Conservation (phyloP, 139 green algal genomes). For the Volvox africanus region DNA sequence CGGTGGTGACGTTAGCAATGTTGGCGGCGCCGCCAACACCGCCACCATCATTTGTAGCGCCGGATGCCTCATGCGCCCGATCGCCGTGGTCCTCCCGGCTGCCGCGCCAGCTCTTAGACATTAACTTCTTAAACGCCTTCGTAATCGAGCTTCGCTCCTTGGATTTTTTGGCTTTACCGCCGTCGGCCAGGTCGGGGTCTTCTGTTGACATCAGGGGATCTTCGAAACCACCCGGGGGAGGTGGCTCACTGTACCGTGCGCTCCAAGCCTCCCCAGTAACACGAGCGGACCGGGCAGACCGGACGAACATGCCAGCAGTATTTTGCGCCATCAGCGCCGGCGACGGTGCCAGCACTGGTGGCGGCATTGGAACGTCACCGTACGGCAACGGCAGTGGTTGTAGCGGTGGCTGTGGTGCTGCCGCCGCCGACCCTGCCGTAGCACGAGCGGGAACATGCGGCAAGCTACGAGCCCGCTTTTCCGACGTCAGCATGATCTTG, state of each 20-base stretch:
- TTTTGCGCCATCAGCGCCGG: neutral
- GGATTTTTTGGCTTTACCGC: neutral
- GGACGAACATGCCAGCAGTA: neutral
- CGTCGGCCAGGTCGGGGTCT: neutral
- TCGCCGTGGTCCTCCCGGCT: neutral
- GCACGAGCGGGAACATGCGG: neutral
- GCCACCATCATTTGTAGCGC: neutral
- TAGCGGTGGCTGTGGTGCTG: no score
- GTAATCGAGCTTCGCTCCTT: neutral
- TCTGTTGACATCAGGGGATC: no score
- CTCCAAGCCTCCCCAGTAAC: neutral
- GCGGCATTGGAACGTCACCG: neutral
- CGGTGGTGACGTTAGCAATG: neutral
- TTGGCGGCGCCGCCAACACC: neutral
- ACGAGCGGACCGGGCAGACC: neutral
- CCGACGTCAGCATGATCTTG: neutral
- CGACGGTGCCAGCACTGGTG: neutral
- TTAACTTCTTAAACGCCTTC: conserved; percentile 33
- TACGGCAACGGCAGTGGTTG: neutral
- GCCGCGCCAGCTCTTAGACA: conserved; percentile 5
- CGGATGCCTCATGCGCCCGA: neutral
- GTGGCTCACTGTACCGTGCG: neutral
- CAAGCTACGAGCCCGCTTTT: neutral
- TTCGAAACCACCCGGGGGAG: neutral
- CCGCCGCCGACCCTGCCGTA: no score